Evolutionary conservation across 2,329 filamentous ascomycete species (phyloP), one percentile per base, ranked within the genome.

Genomic region (Myrmaecium sp.): DNA sequence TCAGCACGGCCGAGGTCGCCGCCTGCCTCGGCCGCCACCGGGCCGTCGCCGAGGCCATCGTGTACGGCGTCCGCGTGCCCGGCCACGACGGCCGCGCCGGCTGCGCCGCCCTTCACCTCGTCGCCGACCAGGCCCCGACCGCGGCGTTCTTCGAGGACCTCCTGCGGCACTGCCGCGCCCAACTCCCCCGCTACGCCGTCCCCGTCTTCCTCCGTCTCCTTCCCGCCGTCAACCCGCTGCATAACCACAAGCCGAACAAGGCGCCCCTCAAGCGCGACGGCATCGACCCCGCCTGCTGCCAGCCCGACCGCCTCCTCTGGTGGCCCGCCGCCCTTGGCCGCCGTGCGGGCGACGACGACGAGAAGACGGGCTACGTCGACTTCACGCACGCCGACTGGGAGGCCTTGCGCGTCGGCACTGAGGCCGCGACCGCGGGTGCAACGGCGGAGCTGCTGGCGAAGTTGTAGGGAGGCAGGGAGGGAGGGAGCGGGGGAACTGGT

Each of bases 181-280:
- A 67, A 26, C 54, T 84, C 13, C 78, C 79, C 0, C 64, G 62
- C 34, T 84, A 83, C 40, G 79, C 78, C 0, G 74, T 84, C 2
- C 79, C 79, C 0, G 51, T 82, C 2, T 84, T 84, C 52, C 40
- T 83, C 21, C 59, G 77, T 1, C 49, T 80, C 11, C 61, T 77
- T 13, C 52, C 62, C 21, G 55, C 55, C 18, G 59, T 64, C 30
- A 66, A 61, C 14, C 66, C 73, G 5, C 75, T 70, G 39, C 72
- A 78, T 43, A 84, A 82, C 39, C 76, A 81, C 46, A 84, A 84
- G 53, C 77, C 82, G 51, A 79, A 81, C 43, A 84, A 84, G 46
- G 64, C 73, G 2, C 71, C 71, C 0, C 52, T 82, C 23, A 61
- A 74, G 39, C 64, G 66, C 23, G 72, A 78, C 35, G 75, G 74